phyloP scores from a whole-genome alignment of 345 rosid genomes.

The Eucalyptus marginata region DNA sequence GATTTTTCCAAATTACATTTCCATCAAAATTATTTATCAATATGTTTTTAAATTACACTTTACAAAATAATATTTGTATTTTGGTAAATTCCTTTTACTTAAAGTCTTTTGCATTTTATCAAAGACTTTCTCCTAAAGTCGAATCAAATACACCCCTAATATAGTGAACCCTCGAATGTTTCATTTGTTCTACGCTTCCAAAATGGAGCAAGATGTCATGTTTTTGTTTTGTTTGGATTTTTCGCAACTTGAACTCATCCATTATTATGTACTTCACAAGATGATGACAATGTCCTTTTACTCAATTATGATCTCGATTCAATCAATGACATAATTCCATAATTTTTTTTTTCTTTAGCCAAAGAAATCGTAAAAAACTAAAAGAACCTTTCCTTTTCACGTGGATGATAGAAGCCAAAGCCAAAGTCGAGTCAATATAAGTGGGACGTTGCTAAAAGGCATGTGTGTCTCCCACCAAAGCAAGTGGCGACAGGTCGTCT shows the following conservation, averaged over 20 bases:
- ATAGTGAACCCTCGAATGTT: no score
- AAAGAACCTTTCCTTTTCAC: no score
- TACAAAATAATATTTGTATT: no score
- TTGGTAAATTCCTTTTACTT: background rate
- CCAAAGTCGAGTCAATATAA: background rate
- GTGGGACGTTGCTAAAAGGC: background rate
- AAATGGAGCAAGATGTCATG: background rate
- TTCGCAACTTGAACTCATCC: background rate
- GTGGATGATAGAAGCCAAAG: background rate
- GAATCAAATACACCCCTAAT: background rate
- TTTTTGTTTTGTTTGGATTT: background rate
- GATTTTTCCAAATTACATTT: no score
- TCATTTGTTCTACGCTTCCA: fast-evolving
- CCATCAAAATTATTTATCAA: no score
- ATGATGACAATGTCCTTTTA: background rate
- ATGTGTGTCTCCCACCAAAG: background rate
- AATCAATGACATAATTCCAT: background rate
- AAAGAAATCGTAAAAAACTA: background rate
- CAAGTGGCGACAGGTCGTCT: background rate
- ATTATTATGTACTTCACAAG: no score
- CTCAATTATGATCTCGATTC: background rate
- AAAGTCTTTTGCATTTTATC: background rate
- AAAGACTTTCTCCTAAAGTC: background rate
- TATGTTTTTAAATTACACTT: background rate
- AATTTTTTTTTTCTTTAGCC: background rate